Evolutionary conservation across 495 filamentous ascomycete genomes (phyloP).

Genomic region (Eremomyces bilateralis): DNA sequence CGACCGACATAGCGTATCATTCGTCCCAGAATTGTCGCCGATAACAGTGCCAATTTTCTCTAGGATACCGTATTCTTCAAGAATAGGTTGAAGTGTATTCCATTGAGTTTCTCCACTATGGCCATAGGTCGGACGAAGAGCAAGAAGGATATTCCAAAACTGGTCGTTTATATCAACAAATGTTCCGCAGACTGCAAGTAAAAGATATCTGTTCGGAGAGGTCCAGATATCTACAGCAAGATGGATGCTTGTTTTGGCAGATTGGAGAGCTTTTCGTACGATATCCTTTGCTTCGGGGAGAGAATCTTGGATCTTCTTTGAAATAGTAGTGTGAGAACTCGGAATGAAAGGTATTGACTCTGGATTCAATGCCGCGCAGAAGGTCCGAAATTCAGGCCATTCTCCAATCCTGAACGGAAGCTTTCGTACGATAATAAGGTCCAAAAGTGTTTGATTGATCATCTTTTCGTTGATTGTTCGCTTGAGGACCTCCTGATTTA

Average conservation of each 20-base stretch:
- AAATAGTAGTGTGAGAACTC: not conserved
- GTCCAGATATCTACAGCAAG: not conserved
- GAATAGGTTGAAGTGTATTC: not conserved
- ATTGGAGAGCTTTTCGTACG: no score
- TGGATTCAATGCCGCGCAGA: not conserved
- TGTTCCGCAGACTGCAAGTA: not conserved
- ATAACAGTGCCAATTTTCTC: constrained; percentile 1
- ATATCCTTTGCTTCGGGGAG: not conserved
- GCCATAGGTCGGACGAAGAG: not conserved
- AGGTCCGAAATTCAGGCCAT: not conserved
- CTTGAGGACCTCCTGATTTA: not conserved
- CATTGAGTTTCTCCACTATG: not conserved
- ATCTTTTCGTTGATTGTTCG: not conserved
- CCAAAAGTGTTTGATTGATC: not conserved
- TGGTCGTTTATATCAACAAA: no score
- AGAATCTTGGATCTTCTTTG: not conserved
- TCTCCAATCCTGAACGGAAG: not conserved
- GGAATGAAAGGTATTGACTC: not conserved
- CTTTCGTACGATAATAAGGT: not conserved
- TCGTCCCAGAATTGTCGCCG: not conserved
- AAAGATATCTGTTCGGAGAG: not conserved
- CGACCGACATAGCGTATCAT: constrained; percentile 1
- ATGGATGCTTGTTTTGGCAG: not conserved
- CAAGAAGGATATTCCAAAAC: not conserved
- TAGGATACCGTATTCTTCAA: not conserved